Conservation (phyloP, 129 eudicot species). For the Calendula officinalis region DNA sequence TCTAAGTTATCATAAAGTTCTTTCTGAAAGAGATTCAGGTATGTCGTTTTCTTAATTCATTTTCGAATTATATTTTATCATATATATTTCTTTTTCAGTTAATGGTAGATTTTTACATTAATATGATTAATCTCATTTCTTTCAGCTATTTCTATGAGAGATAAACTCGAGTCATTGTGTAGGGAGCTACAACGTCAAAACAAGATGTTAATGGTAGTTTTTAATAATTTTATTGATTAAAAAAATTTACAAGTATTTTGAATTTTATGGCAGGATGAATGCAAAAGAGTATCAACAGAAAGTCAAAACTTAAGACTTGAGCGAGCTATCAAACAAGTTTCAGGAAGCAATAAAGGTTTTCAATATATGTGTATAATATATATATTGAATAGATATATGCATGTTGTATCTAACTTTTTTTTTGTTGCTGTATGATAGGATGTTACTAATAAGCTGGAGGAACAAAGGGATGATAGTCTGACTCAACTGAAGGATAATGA, state of each 20-base stretch:
- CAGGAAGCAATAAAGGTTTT: slow-evolving; percentile 93
- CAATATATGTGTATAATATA: not conserved
- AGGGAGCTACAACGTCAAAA: slow-evolving; percentile 89
- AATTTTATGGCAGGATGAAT: slow-evolving; percentile 66
- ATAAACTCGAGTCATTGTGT: slow-evolving; percentile 90
- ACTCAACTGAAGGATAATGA: slow-evolving; percentile 90
- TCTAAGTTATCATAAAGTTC: slow-evolving; percentile 81
- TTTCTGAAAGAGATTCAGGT: slow-evolving; percentile 92
- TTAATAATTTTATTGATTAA: slow-evolving; percentile 5
- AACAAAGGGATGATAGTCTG: slow-evolving; percentile 85
- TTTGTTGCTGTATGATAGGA: slow-evolving; percentile 49
- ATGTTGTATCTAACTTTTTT: slow-evolving; percentile 16
- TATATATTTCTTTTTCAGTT: not conserved
- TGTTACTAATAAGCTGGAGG: slow-evolving; percentile 84
- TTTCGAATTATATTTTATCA: slow-evolving; percentile 11
- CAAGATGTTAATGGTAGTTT: slow-evolving; percentile 75
- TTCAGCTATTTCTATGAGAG: slow-evolving; percentile 80
- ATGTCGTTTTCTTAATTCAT: slow-evolving; percentile 15
- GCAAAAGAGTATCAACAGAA: slow-evolving; percentile 81
- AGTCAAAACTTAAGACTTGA: slow-evolving; percentile 87
- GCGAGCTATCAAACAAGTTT: slow-evolving; percentile 82
- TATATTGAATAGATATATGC: not conserved
- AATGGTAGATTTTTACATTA: not conserved
- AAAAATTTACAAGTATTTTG: slow-evolving; percentile 9
- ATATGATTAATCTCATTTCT: slow-evolving; percentile 16